phyloP scores from a whole-genome alignment of 2,329 filamentous ascomycete genomes.

The Verticillium dahliae region DNA sequence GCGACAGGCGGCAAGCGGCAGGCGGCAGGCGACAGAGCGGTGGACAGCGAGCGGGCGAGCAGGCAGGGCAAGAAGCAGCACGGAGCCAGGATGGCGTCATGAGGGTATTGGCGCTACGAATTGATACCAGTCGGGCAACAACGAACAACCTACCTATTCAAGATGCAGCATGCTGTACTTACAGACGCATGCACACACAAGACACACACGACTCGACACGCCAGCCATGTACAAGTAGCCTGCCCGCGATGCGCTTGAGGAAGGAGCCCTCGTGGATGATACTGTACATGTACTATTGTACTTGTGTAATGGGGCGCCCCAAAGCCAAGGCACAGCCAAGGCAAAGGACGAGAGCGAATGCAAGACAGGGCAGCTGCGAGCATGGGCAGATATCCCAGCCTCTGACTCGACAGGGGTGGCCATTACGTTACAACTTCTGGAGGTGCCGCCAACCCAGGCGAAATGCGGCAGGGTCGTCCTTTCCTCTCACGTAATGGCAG shows the following conservation, averaged over 20 bases:
- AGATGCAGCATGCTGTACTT: background rate
- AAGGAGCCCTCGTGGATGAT: conserved; percentile 13
- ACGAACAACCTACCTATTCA: background rate
- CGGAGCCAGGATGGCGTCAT: background rate
- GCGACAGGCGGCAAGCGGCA: too few species aligned
- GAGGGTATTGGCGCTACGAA: background rate
- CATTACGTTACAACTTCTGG: conserved; percentile 39
- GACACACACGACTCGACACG: background rate
- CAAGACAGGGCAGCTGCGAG: conserved; percentile 1
- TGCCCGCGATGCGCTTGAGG: background rate
- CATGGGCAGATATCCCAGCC: background rate
- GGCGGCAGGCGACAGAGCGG: too few species aligned
- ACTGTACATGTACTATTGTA: background rate
- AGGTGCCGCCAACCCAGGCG: conserved; percentile 27
- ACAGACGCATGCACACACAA: too few species aligned
- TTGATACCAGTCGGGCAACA: background rate
- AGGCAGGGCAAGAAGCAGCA: background rate
- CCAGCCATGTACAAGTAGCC: background rate
- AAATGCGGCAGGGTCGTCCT: conserved; percentile 18
- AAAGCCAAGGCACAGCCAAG: background rate
- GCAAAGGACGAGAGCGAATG: background rate
- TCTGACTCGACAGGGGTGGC: conserved; percentile 25
- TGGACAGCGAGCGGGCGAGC: background rate
- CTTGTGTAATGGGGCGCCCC: too few species aligned
- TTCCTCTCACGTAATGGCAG: conserved; percentile 43